A percentile compares a stretch with the other conserved stretches of the same genome.
These are phyloP conservation scores for Angomonas ambiguus DNA, from an alignment of 208 protist species.

Conservation along the genomic window DNA sequence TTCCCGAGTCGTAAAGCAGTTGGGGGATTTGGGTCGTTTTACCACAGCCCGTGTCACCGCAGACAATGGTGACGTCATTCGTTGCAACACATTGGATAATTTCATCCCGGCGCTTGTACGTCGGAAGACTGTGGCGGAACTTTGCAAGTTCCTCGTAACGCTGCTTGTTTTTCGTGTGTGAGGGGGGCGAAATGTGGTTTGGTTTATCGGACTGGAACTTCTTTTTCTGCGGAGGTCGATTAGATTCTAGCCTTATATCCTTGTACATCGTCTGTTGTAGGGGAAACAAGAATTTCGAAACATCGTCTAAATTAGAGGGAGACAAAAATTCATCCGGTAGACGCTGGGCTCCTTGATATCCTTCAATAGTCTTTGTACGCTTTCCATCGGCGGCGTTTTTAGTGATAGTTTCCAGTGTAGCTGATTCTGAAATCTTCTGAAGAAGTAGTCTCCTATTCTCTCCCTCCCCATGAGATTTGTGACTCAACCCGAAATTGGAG, in stretches of 20 bases:
- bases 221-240: conserved; percentile 12
- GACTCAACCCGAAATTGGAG: conserved; percentile 58
- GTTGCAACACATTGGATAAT: conserved; percentile 56
- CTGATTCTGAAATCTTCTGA: conserved; percentile 43
- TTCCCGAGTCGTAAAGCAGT: conserved; percentile 92
- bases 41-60: conserved; percentile 96
- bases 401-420: conserved; percentile 26
- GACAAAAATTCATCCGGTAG: conserved; percentile 43
- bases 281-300: conserved; percentile 23
- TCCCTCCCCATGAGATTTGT: conserved; percentile 59
- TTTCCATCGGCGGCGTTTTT: conserved; percentile 32
- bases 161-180: conserved; percentile 5
- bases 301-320: conserved; percentile 18
- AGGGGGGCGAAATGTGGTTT: conserved; percentile 29
- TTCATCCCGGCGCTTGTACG: conserved; percentile 38
- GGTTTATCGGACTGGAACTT: conserved; percentile 37
- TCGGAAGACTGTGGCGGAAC: conserved; percentile 57
- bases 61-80: conserved; percentile 92
- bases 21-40: conserved; percentile 98
- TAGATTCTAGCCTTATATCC: conserved; percentile 35
- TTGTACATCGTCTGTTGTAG: conserved; percentile 46
- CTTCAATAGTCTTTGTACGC: conserved; percentile 60
- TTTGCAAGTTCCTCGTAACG: conserved; percentile 32
- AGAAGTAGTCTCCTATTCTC: conserved; percentile 44
- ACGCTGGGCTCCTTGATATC: conserved; percentile 73